Conservation (phyloP, 768 basidiomycete genomes). For the Lactifluus subvellereus region DNA sequence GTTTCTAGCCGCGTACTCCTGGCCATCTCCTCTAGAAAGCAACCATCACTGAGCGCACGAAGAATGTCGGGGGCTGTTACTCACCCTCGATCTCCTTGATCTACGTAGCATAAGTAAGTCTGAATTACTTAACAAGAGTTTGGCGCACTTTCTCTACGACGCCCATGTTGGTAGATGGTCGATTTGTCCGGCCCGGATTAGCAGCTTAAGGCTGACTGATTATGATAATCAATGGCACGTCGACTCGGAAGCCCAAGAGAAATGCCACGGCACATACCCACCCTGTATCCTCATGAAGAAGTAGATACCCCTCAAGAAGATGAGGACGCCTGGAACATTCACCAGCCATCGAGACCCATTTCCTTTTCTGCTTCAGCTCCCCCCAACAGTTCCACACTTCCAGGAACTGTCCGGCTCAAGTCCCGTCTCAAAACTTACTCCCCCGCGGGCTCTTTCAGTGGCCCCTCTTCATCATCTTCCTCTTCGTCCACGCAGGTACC, state of each 20-base stretch:
- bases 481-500: slow-evolving; percentile 29
- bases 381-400: slow-evolving; percentile 19
- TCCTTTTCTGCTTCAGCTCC: slow-evolving; percentile 25
- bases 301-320: slow-evolving; percentile 48
- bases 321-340: slow-evolving; percentile 40
- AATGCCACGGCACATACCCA: slow-evolving; percentile 51
- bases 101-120: slow-evolving; percentile 35
- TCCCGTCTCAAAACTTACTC: slow-evolving; percentile 23
- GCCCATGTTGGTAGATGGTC: slow-evolving; percentile 58
- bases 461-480: slow-evolving; percentile 29
- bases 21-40: slow-evolving; percentile 84
- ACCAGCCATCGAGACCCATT: slow-evolving; percentile 25
- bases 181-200: slow-evolving; percentile 14
- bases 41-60: neutral
- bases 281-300: slow-evolving; percentile 60
- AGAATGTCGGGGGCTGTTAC: slow-evolving; percentile 26
- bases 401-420: slow-evolving; percentile 24
- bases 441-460: slow-evolving; percentile 26
- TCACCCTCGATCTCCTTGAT: slow-evolving; percentile 95
- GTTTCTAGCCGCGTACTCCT: slow-evolving; percentile 56
- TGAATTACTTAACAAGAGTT: neutral
- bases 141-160: slow-evolving; percentile 80
- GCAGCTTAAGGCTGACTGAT: no score
- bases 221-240: no score
- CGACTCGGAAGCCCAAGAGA: neutral